Conservation (phyloP, 2,329 filamentous ascomycete genomes). For the Botrytis medusae region DNA sequence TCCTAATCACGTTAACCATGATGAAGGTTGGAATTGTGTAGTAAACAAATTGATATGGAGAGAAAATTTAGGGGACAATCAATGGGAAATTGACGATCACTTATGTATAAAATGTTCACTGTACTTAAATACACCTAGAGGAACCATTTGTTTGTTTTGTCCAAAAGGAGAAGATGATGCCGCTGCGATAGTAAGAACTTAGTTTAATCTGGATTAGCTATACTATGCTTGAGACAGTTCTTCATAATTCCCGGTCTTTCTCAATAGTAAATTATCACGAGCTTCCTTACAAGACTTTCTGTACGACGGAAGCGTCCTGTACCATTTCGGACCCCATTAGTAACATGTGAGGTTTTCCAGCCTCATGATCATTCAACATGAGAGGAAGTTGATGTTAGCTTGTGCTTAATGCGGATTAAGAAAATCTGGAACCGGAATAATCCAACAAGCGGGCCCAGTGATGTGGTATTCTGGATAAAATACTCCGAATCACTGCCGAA, state of each 20-base stretch:
- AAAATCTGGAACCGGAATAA: slow-evolving; percentile 18
- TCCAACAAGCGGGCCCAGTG: slow-evolving; percentile 20
- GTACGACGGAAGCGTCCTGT: slow-evolving; percentile 4
- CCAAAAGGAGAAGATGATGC: not conserved
- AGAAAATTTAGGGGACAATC: not conserved
- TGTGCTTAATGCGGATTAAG: slow-evolving; percentile 3
- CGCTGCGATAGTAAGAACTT: not conserved
- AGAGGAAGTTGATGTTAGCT: slow-evolving; percentile 15
- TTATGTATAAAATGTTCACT: not conserved
- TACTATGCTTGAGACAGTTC: slow-evolving; percentile 1
- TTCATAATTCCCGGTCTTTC: not conserved
- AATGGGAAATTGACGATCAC: not conserved
- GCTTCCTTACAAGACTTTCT: not conserved
- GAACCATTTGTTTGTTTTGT: not conserved
- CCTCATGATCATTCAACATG: slow-evolving; percentile 19
- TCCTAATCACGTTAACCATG: slow-evolving; percentile 15
- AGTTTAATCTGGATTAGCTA: not conserved
- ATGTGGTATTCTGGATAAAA: slow-evolving; percentile 8
- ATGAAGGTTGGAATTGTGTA: slow-evolving; percentile 8
- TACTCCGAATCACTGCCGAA: slow-evolving; percentile 20
- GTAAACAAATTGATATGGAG: not conserved
- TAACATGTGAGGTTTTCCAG: slow-evolving; percentile 14
- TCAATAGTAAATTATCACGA: slow-evolving; percentile 12
- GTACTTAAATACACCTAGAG: not conserved
- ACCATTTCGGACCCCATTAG: not conserved